These are phyloP conservation scores for Citrus sp. DNA, from an alignment of 345 rosid genomes.

Conservation along the genomic window DNA sequence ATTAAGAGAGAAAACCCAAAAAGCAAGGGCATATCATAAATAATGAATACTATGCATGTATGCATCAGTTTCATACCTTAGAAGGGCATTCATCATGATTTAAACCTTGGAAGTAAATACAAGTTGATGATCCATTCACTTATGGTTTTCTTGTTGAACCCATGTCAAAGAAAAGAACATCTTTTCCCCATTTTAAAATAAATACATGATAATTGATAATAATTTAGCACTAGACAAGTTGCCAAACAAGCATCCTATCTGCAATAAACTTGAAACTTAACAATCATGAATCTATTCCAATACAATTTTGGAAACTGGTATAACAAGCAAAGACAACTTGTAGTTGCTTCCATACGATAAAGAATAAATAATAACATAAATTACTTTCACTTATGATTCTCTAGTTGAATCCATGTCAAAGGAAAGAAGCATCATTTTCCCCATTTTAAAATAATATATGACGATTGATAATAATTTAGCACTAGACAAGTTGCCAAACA, in stretches of 20 bases:
- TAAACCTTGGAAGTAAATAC: neutral
- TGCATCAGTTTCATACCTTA: neutral
- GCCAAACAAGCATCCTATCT: neutral
- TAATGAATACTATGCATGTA: neutral
- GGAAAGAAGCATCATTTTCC: neutral
- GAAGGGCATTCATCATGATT: neutral
- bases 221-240: neutral
- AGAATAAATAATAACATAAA: neutral
- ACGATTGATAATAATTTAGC: neutral
- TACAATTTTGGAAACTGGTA: neutral
- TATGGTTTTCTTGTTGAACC: neutral
- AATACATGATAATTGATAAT: neutral
- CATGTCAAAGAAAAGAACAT: neutral
- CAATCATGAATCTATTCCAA: neutral
- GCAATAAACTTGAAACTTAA: neutral
- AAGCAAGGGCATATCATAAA: neutral
- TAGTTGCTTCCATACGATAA: conserved; percentile 1
- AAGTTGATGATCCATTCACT: neutral
- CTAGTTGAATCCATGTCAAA: neutral
- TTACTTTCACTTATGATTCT: neutral
- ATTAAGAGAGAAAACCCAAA: neutral
- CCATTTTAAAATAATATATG: neutral
- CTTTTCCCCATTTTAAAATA: neutral
- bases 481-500: neutral
- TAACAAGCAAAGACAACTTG: neutral